Conservation (phyloP, 129 eudicot species). For the Pulicaria dysenterica region DNA sequence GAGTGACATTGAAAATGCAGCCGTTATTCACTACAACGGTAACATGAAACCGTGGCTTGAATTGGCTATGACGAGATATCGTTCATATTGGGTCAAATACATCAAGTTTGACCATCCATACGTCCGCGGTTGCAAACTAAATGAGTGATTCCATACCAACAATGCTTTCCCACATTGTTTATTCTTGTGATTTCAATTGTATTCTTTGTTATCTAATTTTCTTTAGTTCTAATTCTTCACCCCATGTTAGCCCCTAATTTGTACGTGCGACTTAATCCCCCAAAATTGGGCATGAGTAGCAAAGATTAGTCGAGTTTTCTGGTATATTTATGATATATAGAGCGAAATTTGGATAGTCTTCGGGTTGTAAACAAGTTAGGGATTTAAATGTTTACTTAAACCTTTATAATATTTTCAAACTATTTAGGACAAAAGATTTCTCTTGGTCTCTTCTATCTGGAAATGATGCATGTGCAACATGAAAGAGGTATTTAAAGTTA, state of each 20-base stretch:
- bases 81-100: constrained; percentile 92
- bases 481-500: too few species aligned
- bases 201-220: constrained; percentile 32
- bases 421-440: too few species aligned
- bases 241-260: constrained; percentile 7
- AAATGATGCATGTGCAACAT: too few species aligned
- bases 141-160: constrained; percentile 35
- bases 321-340: constrained; percentile 7
- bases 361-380: constrained; percentile 11
- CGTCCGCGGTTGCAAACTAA: constrained; percentile 68
- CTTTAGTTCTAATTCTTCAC: constrained; percentile 15
- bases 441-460: too few species aligned
- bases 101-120: constrained; percentile 85
- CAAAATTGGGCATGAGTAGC: constrained; percentile 29
- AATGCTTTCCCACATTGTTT: constrained; percentile 32
- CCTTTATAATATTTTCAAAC: too few species aligned
- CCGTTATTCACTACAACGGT: constrained; percentile 92
- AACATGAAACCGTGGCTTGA: constrained; percentile 99
- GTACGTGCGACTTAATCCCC: constrained; percentile 28
- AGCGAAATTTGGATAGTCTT: constrained; percentile 3
- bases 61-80: constrained; percentile 88
- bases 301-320: constrained; percentile 27
- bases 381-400: neutral
- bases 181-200: constrained; percentile 36
- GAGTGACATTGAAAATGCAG: constrained; percentile 83